phyloP scores from a whole-genome alignment of 2,329 filamentous ascomycete genomes.

The Botrytis squamosa region DNA sequence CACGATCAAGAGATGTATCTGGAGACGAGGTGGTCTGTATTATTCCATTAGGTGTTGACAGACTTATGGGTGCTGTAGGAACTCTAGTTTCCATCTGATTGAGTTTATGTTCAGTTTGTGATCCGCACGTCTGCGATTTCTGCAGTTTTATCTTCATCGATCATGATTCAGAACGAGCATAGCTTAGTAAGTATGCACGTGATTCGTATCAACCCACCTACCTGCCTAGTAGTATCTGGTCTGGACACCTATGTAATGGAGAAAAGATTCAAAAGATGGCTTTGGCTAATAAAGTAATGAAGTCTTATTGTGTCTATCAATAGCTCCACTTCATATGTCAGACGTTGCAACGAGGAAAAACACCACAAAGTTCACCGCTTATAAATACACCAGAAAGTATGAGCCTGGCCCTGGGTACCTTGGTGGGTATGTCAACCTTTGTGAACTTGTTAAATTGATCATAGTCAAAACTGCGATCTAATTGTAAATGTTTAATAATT shows the following conservation, averaged over 20 bases:
- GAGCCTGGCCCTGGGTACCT: background rate
- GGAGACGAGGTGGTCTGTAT: background rate
- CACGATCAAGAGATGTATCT: background rate
- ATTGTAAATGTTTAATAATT: background rate
- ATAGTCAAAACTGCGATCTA: background rate
- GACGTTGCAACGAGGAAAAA: background rate
- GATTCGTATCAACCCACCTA: background rate
- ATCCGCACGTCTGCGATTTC: background rate
- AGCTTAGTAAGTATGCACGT: background rate
- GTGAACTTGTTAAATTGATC: background rate
- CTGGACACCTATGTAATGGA: too few species aligned
- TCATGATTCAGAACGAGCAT: background rate
- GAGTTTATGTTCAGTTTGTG: background rate
- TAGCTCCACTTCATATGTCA: background rate
- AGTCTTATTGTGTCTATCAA: background rate
- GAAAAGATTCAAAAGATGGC: background rate
- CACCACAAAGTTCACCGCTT: background rate
- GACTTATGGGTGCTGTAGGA: background rate
- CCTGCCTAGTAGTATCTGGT: too few species aligned
- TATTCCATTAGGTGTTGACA: background rate
- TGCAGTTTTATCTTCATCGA: background rate
- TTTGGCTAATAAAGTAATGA: background rate
- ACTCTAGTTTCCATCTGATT: background rate
- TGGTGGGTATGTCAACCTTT: background rate
- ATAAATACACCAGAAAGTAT: background rate